Evolutionary conservation across 768 basidiomycete species (phyloP), one percentile per base, ranked within the genome.

Genomic region (Jaapia argillacea): DNA sequence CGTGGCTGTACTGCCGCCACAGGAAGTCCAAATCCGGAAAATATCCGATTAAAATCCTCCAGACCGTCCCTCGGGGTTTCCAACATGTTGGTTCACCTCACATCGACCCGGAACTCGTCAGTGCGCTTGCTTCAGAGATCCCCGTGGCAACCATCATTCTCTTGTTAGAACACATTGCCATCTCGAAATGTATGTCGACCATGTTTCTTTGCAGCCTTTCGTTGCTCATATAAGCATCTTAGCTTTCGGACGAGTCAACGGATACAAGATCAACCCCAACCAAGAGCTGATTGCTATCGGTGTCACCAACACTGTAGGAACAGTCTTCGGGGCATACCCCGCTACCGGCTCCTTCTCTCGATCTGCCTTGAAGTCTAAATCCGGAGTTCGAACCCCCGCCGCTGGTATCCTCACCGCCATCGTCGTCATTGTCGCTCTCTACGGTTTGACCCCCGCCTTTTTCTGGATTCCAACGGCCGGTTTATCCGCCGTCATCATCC

Each of bases 271-370:
- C 51, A 77, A 88, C 47, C 88, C 92, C 2, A 89, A 90, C 63
- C 92, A 96, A 61, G 93, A 96, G 60, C 72, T 97, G 40, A 86
- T 97, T 52, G 92, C 94, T 33, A 97, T 99, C 51, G 94, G 94
- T n/a, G 89, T 98, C 16, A 86, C 91, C 14, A 94, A 94, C 61
- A 87, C 87, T 1, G 56, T 96, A 49, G 94, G 94, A 3, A 84
- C 88, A 13, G 68, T 86, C 51, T 97, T 99, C 61, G 75, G 64
- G 42, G 94, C 92, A 0, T 98, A 96, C 60, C 93, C 96, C 6
- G 89, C 94, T 0, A 99, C 96, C 10, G 96, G 96, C 2, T 97
- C 93, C 1, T 99, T 99, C 75, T 96, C 93, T 28, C 86, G 96
- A n/a, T 87, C 92, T 2, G 96, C 96, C 2, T 69, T 99, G 57